Evolutionary conservation across 352 stramenopile species (phyloP), one percentile per base, ranked within the genome.

Genomic region (Globisporangium echinulatum): DNA sequence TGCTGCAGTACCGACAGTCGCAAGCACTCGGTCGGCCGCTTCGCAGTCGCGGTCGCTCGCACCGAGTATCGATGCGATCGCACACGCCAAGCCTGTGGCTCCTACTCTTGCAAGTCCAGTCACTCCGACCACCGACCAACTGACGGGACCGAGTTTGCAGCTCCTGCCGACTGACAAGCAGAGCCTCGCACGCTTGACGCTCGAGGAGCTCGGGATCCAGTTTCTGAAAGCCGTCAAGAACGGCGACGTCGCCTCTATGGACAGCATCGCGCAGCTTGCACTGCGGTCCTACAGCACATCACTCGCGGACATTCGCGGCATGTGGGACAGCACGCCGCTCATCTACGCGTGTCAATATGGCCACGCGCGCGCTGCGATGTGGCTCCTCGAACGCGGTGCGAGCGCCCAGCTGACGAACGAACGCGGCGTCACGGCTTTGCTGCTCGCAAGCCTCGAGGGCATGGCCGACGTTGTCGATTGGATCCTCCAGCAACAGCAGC

Each of bases 311-410:
- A 73, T 86, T 14, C 75, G 81, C 38, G 81, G 81, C 37, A 93
- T 93, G 83, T 93, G 83, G 83, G 83, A 91, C 33, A 90, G 81
- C 58, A 93, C 83, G 36, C 83, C 83, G 25, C 63, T 93, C 17
- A 78, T 93, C n/a, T 87, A 83, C 49, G 79, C 83, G 39, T 70
- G 81, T 15, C 80, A 91, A 53, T 93, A 90, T 52, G 70, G 67
- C 40, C 83, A 88, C 47, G 46, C 68, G 9, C 58, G 66, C 5
- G 72, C 82, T 49, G 81, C 81, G 14, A 54, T 83, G 42, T 90
- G 81, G 76, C 60, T 93, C 33, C 58, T 93, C 4, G 65, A 62
- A 10, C 57, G 68, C 9, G 74, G 69, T 7, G 83, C 77, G 1
- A 64, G 82, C 39, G 61, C 70, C 4, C 59, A 77, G 11, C 40